A percentile compares a stretch with the other conserved stretches of the same genome.
These are phyloP conservation scores for Symbiodinium natans DNA, from an alignment of 73 alveolate species.

Conservation along the genomic window DNA sequence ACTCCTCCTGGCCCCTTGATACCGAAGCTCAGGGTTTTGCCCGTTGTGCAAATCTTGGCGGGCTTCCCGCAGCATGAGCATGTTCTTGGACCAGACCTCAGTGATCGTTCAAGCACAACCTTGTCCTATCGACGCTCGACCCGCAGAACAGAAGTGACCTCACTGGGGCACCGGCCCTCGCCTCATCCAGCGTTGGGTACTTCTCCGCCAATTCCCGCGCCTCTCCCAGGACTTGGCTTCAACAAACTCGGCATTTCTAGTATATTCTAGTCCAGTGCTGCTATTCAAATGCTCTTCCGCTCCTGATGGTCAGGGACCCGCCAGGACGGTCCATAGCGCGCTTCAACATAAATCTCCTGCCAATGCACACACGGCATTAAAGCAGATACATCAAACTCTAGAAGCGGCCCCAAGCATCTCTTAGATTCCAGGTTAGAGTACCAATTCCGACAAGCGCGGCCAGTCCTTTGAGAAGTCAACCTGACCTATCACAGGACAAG, in stretches of 20 bases:
- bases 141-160: no score
- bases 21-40: background rate
- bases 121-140: background rate
- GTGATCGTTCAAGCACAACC: background rate
- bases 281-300: no score
- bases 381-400: no score
- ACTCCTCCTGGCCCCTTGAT: no score
- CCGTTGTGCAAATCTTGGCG: conserved; percentile 16
- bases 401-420: no score
- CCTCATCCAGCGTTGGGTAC: conserved; percentile 82
- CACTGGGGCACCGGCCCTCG: conserved; percentile 20
- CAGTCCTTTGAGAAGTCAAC: no score
- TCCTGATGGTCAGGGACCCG: conserved; percentile 85
- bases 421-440: no score
- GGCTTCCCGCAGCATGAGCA: conserved; percentile 40
- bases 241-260: background rate
- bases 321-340: conserved; percentile 86
- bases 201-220: conserved; percentile 89
- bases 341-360: conserved; percentile 79
- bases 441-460: no score
- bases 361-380: no score
- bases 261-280: no score
- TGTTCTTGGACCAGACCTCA: conserved; percentile 86
- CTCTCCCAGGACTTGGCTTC: background rate
- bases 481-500: no score